A percentile compares a stretch with the other conserved stretches of the same genome.
Conservation (phyloP, 2,329 filamentous ascomycete genomes). For the Curvularia sp. region DNA sequence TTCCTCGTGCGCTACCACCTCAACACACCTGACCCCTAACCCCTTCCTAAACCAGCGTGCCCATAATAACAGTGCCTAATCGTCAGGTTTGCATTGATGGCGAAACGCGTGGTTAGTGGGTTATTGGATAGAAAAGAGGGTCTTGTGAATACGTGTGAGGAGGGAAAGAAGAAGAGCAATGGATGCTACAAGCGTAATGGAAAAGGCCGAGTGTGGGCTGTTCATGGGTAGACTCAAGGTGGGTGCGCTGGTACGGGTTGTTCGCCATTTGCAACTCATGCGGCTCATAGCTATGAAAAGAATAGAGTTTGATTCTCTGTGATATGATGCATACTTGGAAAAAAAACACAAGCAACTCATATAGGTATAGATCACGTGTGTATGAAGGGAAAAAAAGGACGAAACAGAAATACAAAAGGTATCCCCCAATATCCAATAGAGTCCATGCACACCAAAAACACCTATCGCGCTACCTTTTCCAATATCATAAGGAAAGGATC, state of each 20-base stretch:
- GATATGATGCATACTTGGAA: neutral
- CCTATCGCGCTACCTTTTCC: constrained; percentile 17
- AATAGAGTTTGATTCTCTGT: constrained; percentile 2
- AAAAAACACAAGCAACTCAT: neutral
- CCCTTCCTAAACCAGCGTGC: neutral
- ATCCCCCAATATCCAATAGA: constrained; percentile 17
- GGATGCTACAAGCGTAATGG: neutral
- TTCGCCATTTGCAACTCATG: neutral
- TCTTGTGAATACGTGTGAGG: neutral
- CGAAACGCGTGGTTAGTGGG: neutral
- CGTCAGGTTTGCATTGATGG: neutral
- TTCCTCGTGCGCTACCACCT: neutral
- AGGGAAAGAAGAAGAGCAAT: neutral
- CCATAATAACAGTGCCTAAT: no score
- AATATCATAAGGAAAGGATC: constrained; percentile 10
- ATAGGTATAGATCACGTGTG: neutral
- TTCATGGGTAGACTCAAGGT: neutral
- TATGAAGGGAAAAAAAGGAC: neutral
- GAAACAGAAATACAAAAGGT: constrained; percentile 22
- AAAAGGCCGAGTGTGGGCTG: neutral
- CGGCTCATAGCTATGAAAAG: neutral
- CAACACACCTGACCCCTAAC: neutral
- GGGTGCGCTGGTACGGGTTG: neutral
- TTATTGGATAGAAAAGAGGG: neutral
- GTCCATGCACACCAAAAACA: constrained; percentile 25